These are phyloP conservation scores for Pouteria campechiana DNA, from an alignment of 179 eudicot genomes.

Conservation along the genomic window DNA sequence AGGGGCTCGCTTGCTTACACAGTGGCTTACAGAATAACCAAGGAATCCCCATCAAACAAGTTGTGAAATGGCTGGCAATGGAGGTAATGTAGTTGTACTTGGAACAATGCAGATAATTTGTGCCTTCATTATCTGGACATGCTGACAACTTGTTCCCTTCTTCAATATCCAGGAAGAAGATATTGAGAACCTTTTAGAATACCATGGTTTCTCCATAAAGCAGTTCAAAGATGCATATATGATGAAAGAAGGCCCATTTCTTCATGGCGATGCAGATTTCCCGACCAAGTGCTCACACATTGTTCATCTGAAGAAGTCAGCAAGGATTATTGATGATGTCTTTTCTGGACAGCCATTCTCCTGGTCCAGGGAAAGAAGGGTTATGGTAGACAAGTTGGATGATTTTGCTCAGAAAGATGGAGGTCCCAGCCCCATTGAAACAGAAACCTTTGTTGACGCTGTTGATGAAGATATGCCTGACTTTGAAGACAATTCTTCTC, in stretches of 20 bases:
- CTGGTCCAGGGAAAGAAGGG: constrained; percentile 15
- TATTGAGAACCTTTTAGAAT: constrained; percentile 61
- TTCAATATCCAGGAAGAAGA: constrained; percentile 53
- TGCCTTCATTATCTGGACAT: neutral
- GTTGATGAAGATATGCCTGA: constrained; percentile 40
- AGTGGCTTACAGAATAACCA: constrained; percentile 81
- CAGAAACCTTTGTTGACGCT: constrained; percentile 6
- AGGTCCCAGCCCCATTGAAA: constrained; percentile 13
- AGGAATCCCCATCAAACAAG: constrained; percentile 71
- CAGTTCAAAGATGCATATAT: constrained; percentile 90
- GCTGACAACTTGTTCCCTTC: no score
- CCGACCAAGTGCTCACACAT: constrained; percentile 70
- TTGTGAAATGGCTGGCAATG: constrained; percentile 90
- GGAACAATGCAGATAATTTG: neutral
- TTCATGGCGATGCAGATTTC: constrained; percentile 58
- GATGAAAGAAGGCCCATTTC: constrained; percentile 82
- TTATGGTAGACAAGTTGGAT: no score
- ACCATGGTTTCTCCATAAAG: constrained; percentile 74
- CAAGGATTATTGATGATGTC: constrained; percentile 57
- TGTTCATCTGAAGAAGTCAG: constrained; percentile 62
- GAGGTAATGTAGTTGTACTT: constrained; percentile 42
- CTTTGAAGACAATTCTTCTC: constrained; percentile 24
- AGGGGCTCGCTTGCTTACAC: constrained; percentile 89
- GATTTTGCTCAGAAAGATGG: no score
- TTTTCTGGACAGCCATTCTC: constrained; percentile 8